These are phyloP conservation scores for Rutstroemia sp. DNA, from an alignment of 2,329 filamentous ascomycete genomes.

Conservation along the genomic window DNA sequence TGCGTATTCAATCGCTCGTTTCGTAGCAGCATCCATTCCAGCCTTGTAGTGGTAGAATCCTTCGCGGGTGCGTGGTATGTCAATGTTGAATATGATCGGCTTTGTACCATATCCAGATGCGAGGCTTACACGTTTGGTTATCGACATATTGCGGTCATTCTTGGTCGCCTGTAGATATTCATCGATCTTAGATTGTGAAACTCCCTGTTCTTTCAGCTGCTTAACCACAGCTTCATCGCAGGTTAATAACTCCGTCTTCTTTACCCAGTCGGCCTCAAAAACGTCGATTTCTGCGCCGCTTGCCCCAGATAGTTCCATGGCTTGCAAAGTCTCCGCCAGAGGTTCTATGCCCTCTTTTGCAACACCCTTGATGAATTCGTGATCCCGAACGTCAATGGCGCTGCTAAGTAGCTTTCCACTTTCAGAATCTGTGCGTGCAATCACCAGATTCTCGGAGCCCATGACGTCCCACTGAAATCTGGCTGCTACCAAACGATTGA, in stretches of 20 bases:
- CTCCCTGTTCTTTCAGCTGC: constrained; percentile 62
- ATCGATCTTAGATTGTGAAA: constrained; percentile 54
- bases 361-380: constrained; percentile 92
- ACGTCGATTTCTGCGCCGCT: constrained; percentile 72
- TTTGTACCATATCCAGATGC: constrained; percentile 59
- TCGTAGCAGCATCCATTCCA: constrained; percentile 79
- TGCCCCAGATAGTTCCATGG: constrained; percentile 78
- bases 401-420: constrained; percentile 85
- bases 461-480: constrained; percentile 98
- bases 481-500: constrained; percentile 85
- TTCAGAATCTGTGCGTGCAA: constrained; percentile 92
- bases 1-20: constrained; percentile 84
- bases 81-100: constrained; percentile 79
- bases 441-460: constrained; percentile 90
- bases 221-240: constrained; percentile 85
- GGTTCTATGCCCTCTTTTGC: constrained; percentile 67
- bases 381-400: constrained; percentile 87
- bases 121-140: constrained; percentile 67
- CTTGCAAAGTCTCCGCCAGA: constrained; percentile 79
- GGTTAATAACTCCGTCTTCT: constrained; percentile 73
- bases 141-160: constrained; percentile 64
- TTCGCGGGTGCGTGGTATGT: constrained; percentile 86
- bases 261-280: constrained; percentile 84
- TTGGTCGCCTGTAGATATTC: constrained; percentile 57
- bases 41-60: constrained; percentile 88